These are phyloP conservation scores for Delonix regia DNA, from an alignment of 306 rosid genomes.

Conservation along the genomic window DNA sequence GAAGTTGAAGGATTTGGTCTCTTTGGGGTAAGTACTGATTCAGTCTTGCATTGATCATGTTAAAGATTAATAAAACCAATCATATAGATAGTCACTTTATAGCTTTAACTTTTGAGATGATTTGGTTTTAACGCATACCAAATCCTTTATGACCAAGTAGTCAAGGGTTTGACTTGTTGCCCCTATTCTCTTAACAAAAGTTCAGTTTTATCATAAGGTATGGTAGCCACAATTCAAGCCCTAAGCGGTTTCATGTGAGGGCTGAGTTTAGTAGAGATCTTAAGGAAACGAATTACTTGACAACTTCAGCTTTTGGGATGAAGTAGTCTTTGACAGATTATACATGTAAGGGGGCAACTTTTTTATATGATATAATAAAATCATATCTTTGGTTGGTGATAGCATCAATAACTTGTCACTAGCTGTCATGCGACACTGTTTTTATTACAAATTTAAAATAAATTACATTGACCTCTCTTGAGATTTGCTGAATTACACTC, in stretches of 20 bases:
- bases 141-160: neutral
- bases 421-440: neutral
- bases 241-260: neutral
- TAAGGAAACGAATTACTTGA: neutral
- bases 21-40: conserved; percentile 65
- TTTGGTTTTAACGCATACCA: neutral
- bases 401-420: neutral
- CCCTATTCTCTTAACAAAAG: neutral
- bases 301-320: neutral
- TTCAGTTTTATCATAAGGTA: no score
- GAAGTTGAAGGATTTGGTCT: conserved; percentile 68
- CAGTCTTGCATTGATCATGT: neutral
- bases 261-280: neutral
- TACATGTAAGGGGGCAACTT: neutral
- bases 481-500: neutral
- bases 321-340: neutral
- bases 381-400: conserved; percentile 6
- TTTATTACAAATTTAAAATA: neutral
- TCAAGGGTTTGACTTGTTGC: neutral
- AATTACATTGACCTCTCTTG: neutral
- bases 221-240: neutral
- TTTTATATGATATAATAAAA: neutral
- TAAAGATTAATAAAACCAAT: neutral
- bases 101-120: neutral
- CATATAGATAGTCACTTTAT: neutral